Evolutionary conservation across 768 basidiomycete genomes (phyloP), one percentile per base, ranked within the genome.

Genomic region (Exsudoporus frostii): DNA sequence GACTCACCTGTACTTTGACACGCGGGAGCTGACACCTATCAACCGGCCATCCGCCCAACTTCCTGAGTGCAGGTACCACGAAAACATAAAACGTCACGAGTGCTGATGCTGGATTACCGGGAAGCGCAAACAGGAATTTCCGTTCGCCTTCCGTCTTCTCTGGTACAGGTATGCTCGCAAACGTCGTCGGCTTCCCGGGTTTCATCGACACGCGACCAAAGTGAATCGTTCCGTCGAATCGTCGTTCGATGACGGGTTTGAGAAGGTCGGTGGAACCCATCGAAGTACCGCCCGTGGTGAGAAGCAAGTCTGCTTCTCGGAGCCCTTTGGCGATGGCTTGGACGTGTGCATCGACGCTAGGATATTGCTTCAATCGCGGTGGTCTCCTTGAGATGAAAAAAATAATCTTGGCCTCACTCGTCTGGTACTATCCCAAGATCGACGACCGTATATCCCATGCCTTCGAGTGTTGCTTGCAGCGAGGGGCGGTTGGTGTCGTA

Each of bases 401-500:
- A 47, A 38, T 4, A 36, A 11, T 22, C 7, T 45, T 15, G 50
- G 4, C 54, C 77, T 74, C 56, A 90, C 88, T 79, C 75, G 67
- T 96, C 92, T 0, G 77, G 68, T 2, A 88, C 84, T 56, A 96
- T 88, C 1, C 92, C 92, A 4, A 94, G 74, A 65, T 95, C 91
- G 30, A 91, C 48, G 17, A 90, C 86, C 22, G 81, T 73, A 65
- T 89, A 94, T 1, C 90, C 90, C 68, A 91, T 66, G 1, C 85
- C 79, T 63, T 85, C 78, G 1, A 94, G 74, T 0, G 80, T 80
- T 2, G 89, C 84, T 38, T 77, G 77, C 48, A 95, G 70, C 0
- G 90, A 86, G 2, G 92, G 92, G 32, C 92, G 71, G 67, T 96
- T 96, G 0, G 92, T 92, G 61, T 96, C 92, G 72, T 82, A 88